Evolutionary conservation across 1,284 basidiomycete species (phyloP).

Genomic region (Athelia sp.): DNA sequence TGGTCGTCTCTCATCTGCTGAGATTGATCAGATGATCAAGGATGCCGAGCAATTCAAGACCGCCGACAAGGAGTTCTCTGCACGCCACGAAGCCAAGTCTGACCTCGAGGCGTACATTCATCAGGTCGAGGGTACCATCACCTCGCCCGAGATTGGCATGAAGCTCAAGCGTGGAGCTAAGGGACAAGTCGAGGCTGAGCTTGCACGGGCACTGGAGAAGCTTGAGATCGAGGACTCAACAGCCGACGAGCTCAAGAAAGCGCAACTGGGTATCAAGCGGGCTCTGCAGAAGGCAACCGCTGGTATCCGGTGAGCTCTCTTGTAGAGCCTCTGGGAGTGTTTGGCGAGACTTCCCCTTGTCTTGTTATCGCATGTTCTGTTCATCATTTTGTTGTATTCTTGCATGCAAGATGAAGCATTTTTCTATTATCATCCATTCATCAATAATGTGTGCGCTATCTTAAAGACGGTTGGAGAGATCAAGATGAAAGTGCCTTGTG

Average conservation of each 20-base stretch:
- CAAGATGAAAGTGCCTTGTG: slow-evolving; percentile 51
- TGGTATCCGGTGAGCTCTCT: slow-evolving; percentile 61
- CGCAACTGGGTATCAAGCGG: slow-evolving; percentile 89
- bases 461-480: neutral
- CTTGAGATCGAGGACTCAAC: slow-evolving; percentile 92
- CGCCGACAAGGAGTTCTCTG: slow-evolving; percentile 95
- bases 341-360: neutral
- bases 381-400: slow-evolving; percentile 1
- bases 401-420: neutral
- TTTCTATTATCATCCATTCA: no score
- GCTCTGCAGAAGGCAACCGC: slow-evolving; percentile 94
- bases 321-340: neutral
- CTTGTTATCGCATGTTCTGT: neutral
- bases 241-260: slow-evolving; percentile 90
- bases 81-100: slow-evolving; percentile 93
- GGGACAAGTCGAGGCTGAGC: slow-evolving; percentile 89
- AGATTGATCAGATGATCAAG: slow-evolving; percentile 99
- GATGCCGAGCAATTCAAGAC: slow-evolving; percentile 95
- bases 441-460: no score
- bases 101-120: slow-evolving; percentile 95
- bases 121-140: slow-evolving; percentile 90
- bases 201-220: slow-evolving; percentile 94
- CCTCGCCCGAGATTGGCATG: slow-evolving; percentile 91
- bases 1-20: slow-evolving; percentile 88
- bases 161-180: slow-evolving; percentile 97